Evolutionary conservation across 2,329 filamentous ascomycete genomes (phyloP), one percentile per base, ranked within the genome.

Genomic region (Colletotrichum cordylinicola): DNA sequence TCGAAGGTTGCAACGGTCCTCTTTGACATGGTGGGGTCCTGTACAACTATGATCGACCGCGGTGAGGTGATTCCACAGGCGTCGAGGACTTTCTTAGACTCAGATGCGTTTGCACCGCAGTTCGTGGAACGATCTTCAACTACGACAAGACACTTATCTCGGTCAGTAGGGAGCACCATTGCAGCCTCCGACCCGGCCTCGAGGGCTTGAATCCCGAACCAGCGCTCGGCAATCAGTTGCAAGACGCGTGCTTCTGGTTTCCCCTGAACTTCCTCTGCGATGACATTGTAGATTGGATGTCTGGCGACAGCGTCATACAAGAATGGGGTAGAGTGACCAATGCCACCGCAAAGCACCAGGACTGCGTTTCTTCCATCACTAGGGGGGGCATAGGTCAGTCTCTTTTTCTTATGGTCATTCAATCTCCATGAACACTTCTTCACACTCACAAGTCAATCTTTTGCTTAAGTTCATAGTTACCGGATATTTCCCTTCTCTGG

Each of bases 21-120:
- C 31, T 83, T 77, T 60, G 83, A 82, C 87, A 88, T 88, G 1
- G 87, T 88, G 0, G 87, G 86, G 77, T 88, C 87, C 77, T 88
- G 87, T 12, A 86, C 81, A 15, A 88, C 78, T 12, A 87, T 73
- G 35, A 82, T 79, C 0, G 80, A 82, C 4, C 74, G 74, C 1
- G 81, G 79, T 7, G 52, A 62, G 1, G 70, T 37, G 2, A 85
- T 64, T 0, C 79, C 80, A 8, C 79, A 77, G 4, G 65, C 72
- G n/a, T 85, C 82, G 2, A 88, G 81, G 6, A 87, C 69, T 9
- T 80, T 80, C 6, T 80, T 78, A 24, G 82, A 84, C 56, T 86
- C 81, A 3, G 78, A 78, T 7, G 87, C 87, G 77, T 88, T 88
- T 15, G 83, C 82, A 18, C 86, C 86, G 76, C 86, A 88, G 73